Evolutionary conservation across 345 rosid genomes (phyloP), one percentile per base, ranked within the genome.

Genomic region (Gossypium thurberi): DNA sequence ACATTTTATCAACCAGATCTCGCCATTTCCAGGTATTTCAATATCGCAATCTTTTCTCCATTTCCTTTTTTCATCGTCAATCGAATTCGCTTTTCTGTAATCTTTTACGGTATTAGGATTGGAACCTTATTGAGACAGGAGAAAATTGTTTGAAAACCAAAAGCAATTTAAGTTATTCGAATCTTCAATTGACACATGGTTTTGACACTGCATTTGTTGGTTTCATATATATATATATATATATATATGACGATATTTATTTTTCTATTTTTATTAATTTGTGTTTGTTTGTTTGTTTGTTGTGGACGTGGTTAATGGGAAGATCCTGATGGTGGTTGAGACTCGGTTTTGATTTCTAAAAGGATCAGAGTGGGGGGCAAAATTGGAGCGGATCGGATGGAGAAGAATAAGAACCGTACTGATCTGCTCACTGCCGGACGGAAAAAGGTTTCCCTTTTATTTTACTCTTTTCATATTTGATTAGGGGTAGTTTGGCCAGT

Each of bases 361-460:
- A 57, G 51, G 60, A 47, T 76, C 59, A 8, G 70, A 44, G 82
- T 84, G 69, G 75, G 85, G 40, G 65, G 40, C 42, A 50, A 72
- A 56, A 70, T 48, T 69, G 47, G 79, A 75, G 88, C 58, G 78
- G 83, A 82, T 79, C 72, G 66, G 84, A 94, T 94, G 99, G 99
- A 94, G 76, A 92, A 92, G 88, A 94, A 86, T 84, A 94, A 88
- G 89, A 89, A 74, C 79, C 92, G 97, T 71, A 79, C 85, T 28
- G 98, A 94, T 84, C 86, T 91, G 76, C 98, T 92, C 37, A 90
- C 92, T 0, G 99, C 99, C 1, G 99, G 99, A 26, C 98, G 98
- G 9, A 90, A 92, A 77, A 92, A 86, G 98, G 98, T 92, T 78
- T 55, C 55, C 18, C 1, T 59, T 37, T 10, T 51, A 9, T 52